Conservation (phyloP, 345 rosid species). For the Ricinus communis region DNA sequence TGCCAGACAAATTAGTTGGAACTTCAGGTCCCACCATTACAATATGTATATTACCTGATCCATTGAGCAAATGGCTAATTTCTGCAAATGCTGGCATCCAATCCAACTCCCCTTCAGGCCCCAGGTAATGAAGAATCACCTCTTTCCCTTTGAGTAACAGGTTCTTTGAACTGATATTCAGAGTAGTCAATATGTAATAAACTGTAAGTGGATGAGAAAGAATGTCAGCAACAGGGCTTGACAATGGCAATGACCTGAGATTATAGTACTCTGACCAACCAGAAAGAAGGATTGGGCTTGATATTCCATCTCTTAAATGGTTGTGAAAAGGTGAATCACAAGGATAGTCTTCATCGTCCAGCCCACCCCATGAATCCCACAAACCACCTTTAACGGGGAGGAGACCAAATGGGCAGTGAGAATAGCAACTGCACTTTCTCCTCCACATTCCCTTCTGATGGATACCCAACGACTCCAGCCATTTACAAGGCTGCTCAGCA, state of each 20-base stretch:
- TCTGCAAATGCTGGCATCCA: conserved; percentile 51
- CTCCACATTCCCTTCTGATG: conserved; percentile 71
- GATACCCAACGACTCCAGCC: conserved; percentile 50
- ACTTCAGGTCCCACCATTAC: conserved; percentile 53
- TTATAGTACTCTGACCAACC: conserved; percentile 59
- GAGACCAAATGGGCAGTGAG: conserved; percentile 50
- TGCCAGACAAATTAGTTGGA: conserved; percentile 42
- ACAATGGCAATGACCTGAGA: conserved; percentile 43
- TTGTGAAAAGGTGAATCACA: conserved; percentile 43
- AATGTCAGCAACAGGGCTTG: conserved; percentile 56
- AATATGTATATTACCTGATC: conserved; percentile 40
- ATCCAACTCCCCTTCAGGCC: conserved; percentile 47
- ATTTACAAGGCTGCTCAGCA: conserved; percentile 50
- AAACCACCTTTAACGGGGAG: conserved; percentile 45
- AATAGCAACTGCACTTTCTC: conserved; percentile 54
- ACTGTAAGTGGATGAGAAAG: conserved; percentile 51
- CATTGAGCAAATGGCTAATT: conserved; percentile 43
- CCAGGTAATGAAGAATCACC: conserved; percentile 44
- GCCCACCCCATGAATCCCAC: conserved; percentile 58
- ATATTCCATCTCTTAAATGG: conserved; percentile 26
- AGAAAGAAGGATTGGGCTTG: conserved; percentile 45
- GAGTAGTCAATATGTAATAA: conserved; percentile 51
- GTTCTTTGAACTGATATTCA: conserved; percentile 48
- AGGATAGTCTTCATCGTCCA: conserved; percentile 46
- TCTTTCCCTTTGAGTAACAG: conserved; percentile 45